Evolutionary conservation across 768 basidiomycete genomes (phyloP).

Genomic region (Udeniomyces megalosporus): DNA sequence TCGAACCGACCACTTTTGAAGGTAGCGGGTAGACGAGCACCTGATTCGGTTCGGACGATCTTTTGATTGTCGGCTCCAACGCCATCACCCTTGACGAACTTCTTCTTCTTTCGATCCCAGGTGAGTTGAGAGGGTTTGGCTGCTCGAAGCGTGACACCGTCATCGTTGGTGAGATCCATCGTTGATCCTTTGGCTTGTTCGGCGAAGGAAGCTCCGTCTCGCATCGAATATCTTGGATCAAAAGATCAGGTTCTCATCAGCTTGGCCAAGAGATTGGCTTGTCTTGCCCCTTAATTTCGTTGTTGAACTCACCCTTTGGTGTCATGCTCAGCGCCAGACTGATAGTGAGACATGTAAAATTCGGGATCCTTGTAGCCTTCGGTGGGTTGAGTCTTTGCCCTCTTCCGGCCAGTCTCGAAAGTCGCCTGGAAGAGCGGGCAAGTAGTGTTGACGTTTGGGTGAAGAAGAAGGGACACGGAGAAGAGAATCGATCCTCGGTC

Average conservation of each 20-base stretch:
- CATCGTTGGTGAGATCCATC: slow-evolving; percentile 71
- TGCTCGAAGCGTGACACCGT: slow-evolving; percentile 39
- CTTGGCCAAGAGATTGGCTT: background rate
- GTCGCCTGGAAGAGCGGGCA: slow-evolving; percentile 39
- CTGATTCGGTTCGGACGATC: slow-evolving; percentile 81
- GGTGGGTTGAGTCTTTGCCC: slow-evolving; percentile 17
- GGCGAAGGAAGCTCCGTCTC: slow-evolving; percentile 68
- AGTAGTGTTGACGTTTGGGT: background rate
- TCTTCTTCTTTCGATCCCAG: slow-evolving; percentile 96
- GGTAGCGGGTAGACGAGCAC: slow-evolving; percentile 71
- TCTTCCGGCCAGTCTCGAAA: slow-evolving; percentile 43
- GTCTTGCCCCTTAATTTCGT: too few relatives aligned
- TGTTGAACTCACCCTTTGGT: slow-evolving; percentile 49
- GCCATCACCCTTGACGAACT: slow-evolving; percentile 72
- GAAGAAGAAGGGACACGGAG: background rate
- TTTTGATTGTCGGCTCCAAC: slow-evolving; percentile 83
- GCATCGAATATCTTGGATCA: slow-evolving; percentile 58
- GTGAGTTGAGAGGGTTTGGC: slow-evolving; percentile 42
- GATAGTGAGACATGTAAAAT: slow-evolving; percentile 84
- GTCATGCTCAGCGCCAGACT: slow-evolving; percentile 70
- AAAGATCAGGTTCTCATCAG: too few relatives aligned
- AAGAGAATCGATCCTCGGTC: too few relatives aligned
- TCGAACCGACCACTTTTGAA: slow-evolving; percentile 89
- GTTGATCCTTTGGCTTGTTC: slow-evolving; percentile 63
- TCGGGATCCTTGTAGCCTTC: slow-evolving; percentile 39